Base-by-base conservation (phyloP, 176 grass and related monocot species). In the Zizania latifolia region DNA sequence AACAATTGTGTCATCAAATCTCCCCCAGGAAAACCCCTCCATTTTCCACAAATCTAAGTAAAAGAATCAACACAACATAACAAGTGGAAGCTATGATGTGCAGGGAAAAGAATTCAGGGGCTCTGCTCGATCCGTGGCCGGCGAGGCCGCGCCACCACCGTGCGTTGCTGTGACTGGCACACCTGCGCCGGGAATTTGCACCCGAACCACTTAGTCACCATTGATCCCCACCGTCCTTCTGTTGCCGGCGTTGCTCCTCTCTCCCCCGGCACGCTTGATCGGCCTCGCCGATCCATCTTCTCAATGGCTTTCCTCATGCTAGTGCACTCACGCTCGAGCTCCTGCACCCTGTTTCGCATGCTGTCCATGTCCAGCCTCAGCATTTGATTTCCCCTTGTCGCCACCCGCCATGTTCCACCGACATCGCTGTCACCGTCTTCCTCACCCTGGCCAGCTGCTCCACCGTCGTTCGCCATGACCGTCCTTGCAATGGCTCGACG, bases 171-270 rank as follows among this genome's bases (percentile, higher is more conserved):
- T 13, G 91, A 92, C 56, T 93, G 90, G 65, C 94, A 97, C 3
- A 93, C 91, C 81, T 97, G 94, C 19, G 91, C 92, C 6, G 83
- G 87, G 39, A 93, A 97, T 57, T 92, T 97, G 76, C 94, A 97
- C 48, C 94, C 94, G 8, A 93, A 78, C 66, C 87, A 70, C 75
- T 84, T 88, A 28, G 91, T 83, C 28, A 90, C 65, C 12, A 80
- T 72, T 1, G 87, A 84, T 6, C 83, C 88, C 93, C 91, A 88
- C 15, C 71, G 75, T 34, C 77, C 77, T 11, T 88, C 86, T 24
- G 64, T 68, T 33, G 70, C 58, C 3, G 38, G 31, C 28, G 58
- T 22, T 16, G 44, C 75, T 3, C 53, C 62, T 16, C 11, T 32
- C 0, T 71, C 81, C 45, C 22, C 73, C 1, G 40, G 6, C 0